Conservation (phyloP, 2,329 filamentous ascomycete genomes). For the Didymella exigua region DNA sequence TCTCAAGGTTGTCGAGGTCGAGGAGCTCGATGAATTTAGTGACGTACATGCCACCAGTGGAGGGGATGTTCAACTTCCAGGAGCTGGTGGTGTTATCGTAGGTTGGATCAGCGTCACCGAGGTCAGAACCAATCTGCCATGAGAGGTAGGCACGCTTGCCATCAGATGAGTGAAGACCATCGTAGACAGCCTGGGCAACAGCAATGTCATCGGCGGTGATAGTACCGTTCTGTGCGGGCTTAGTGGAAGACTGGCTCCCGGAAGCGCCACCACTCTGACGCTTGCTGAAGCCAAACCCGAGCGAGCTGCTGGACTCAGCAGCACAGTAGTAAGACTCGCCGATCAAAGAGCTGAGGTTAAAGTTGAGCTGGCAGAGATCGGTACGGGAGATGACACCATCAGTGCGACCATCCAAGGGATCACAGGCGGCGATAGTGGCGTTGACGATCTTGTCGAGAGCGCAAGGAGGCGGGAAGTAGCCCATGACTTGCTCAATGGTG, state of each 20-base stretch:
- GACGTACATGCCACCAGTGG: conserved; percentile 50
- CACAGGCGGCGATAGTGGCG: conserved; percentile 60
- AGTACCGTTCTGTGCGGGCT: conserved; percentile 42
- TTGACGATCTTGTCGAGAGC: conserved; percentile 60
- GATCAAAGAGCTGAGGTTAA: conserved; percentile 54
- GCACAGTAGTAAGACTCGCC: conserved; percentile 55
- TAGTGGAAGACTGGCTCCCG: conserved; percentile 13
- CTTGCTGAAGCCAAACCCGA: conserved; percentile 27
- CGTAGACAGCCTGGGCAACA: conserved; percentile 31
- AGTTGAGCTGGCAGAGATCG: conserved; percentile 55
- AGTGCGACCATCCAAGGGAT: conserved; percentile 59
- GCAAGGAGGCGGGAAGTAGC: conserved; percentile 53
- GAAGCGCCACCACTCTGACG: conserved; percentile 15
- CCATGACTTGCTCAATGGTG: conserved; percentile 48
- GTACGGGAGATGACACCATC: conserved; percentile 61
- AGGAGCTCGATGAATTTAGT: conserved; percentile 51
- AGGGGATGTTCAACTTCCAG: conserved; percentile 43
- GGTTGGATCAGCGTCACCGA: conserved; percentile 44
- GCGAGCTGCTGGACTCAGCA: conserved; percentile 30
- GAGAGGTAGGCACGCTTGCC: conserved; percentile 52
- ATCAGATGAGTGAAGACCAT: conserved; percentile 50
- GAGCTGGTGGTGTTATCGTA: conserved; percentile 43
- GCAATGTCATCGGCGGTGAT: conserved; percentile 39
- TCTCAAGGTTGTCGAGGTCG: conserved; percentile 29
- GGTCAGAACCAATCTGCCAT: conserved; percentile 42